These are phyloP conservation scores for Fusarium penzigii DNA, from an alignment of 2,329 filamentous ascomycete genomes.

Conservation along the genomic window DNA sequence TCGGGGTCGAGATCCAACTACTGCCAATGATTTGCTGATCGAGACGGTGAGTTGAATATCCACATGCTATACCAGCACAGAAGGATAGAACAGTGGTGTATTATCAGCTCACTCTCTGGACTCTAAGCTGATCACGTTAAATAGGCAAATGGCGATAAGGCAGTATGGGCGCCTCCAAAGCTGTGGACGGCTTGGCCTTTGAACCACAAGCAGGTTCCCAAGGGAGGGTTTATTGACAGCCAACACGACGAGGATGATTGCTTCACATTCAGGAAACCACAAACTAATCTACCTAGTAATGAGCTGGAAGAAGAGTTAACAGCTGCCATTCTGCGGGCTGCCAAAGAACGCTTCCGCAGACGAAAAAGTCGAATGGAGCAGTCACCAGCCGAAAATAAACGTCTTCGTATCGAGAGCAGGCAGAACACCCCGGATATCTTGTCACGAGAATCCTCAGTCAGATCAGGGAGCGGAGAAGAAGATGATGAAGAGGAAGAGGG, in stretches of 20 bases:
- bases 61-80: not conserved
- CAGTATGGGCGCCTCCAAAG: slow-evolving; percentile 54
- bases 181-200: slow-evolving; percentile 88
- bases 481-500: too few relatives aligned
- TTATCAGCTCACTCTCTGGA: too few relatives aligned
- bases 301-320: slow-evolving; percentile 70
- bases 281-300: slow-evolving; percentile 52
- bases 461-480: slow-evolving; percentile 11
- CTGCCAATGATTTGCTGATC: slow-evolving; percentile 30
- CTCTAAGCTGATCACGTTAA: not conserved
- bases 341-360: slow-evolving; percentile 63
- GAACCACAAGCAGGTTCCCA: slow-evolving; percentile 60
- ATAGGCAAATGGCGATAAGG: slow-evolving; percentile 33
- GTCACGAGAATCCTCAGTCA: slow-evolving; percentile 21
- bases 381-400: slow-evolving; percentile 23
- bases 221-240: slow-evolving; percentile 51
- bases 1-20: slow-evolving; percentile 27
- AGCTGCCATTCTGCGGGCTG: slow-evolving; percentile 64
- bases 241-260: slow-evolving; percentile 48
- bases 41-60: slow-evolving; percentile 26
- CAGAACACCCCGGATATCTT: slow-evolving; percentile 5
- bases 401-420: slow-evolving; percentile 6
- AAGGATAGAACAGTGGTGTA: too few relatives aligned
- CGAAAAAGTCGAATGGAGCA: slow-evolving; percentile 21
- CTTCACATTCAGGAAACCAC: slow-evolving; percentile 51